These are phyloP conservation scores for Penicillium sp. DNA, from an alignment of 2,329 filamentous ascomycete genomes.

Conservation along the genomic window DNA sequence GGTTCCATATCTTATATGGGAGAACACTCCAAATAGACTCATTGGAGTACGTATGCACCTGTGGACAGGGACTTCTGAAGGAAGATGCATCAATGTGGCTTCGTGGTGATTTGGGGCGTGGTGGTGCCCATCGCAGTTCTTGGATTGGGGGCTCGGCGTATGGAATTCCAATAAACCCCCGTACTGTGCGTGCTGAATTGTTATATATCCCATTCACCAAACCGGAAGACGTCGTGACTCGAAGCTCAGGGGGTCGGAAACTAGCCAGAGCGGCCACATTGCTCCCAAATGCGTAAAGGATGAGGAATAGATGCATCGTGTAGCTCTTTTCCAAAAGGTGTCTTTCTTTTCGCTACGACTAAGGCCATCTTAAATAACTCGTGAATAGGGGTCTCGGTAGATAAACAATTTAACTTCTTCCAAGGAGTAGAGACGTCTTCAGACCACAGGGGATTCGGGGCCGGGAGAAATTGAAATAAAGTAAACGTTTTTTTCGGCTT, in stretches of 20 bases:
- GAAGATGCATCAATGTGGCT: slow-evolving; percentile 20
- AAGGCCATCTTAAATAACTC: not conserved
- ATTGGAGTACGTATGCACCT: slow-evolving; percentile 5
- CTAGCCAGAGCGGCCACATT: not conserved
- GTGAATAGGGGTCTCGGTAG: not conserved
- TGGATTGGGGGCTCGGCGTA: slow-evolving; percentile 47
- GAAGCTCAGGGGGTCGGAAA: not conserved
- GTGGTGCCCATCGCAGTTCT: slow-evolving; percentile 42
- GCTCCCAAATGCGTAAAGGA: not conserved
- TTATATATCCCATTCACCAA: slow-evolving; percentile 17
- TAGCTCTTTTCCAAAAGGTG: not conserved
- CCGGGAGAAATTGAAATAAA: not conserved
- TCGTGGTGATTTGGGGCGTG: slow-evolving; percentile 23
- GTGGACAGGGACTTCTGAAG: slow-evolving; percentile 19
- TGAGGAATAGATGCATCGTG: not conserved
- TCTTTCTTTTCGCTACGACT: not conserved
- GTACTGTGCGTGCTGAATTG: slow-evolving; percentile 9
- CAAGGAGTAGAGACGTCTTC: not conserved
- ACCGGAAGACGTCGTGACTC: slow-evolving; percentile 16
- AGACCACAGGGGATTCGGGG: not conserved
- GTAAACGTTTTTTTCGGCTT: not conserved
- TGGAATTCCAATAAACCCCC: slow-evolving; percentile 46
- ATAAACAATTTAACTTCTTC: not conserved
- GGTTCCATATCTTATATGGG: slow-evolving; percentile 14
- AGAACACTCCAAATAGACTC: slow-evolving; percentile 18